Evolutionary conservation across 345 rosid genomes (phyloP), one percentile per base, ranked within the genome.

Genomic region (Anacardium occidentale): DNA sequence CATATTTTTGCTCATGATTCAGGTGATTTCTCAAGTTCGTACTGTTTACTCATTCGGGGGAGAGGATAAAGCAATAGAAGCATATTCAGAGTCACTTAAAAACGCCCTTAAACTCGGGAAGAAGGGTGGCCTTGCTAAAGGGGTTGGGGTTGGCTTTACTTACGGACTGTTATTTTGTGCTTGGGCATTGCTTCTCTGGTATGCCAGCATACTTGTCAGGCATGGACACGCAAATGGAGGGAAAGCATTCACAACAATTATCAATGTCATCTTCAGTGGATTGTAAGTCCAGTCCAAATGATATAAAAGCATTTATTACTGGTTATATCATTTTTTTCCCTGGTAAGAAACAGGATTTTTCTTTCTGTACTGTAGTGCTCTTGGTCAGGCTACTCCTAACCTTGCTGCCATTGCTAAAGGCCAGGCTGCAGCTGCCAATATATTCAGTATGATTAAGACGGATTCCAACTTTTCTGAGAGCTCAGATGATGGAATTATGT

Each of bases 171-270:
- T 89, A 70, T 88, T 93, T 67, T 88, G 93, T 70, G 80, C 92
- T 73, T 93, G 97, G 97, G 82, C 89, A 21, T 76, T 86, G 77
- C 90, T 89, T 69, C 88, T 91, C 59, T 91, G 97, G 97, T 93
- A 91, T 74, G 84, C 93, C 57, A 71, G 98, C 75, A 53, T 82
- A 37, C 93, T 93, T 32, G 90, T 93, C 50, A 83, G 95, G 70
- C 93, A 88, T 48, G 83, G 82, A 12, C 73, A 80, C 74, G 85
- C 88, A 9, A 85, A 85, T 52, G 97, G 97, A 20, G 97, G 88
- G 40, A 87, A 87, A 77, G 91, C 97, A 10, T 91, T 93, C 75
- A 86, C 97, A 42, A 86, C 92, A 6, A 88, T 91, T 50, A 80
- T 90, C 64, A 90, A 87, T 74, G 96, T 88, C 81, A 83, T 93